Conservation (phyloP, 2,329 filamentous ascomycete genomes). For the Pestalotiopsis fici region DNA sequence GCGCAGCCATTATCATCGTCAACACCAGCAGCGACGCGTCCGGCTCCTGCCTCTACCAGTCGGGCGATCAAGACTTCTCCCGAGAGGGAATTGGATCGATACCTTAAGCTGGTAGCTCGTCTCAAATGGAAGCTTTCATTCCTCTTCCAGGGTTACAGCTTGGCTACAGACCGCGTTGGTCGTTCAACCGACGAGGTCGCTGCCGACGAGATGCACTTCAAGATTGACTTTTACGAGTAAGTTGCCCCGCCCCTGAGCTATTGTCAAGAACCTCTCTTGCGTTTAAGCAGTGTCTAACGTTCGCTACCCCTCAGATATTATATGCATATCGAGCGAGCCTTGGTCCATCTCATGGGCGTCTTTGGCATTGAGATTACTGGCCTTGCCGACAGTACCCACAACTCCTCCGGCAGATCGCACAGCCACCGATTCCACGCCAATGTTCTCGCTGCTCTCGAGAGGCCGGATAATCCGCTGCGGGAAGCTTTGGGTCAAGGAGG, state of each 20-base stretch:
- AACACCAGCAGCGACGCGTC: background rate
- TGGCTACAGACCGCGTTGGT: slow-evolving; percentile 43
- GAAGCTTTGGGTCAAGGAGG: slow-evolving; percentile 54
- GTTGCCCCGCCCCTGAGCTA: background rate
- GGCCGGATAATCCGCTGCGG: slow-evolving; percentile 57
- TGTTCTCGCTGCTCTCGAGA: slow-evolving; percentile 63
- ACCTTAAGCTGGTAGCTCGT: slow-evolving; percentile 60
- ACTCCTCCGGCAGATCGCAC: slow-evolving; percentile 6
- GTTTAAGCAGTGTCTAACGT: background rate
- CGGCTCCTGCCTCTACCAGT: background rate
- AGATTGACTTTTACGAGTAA: slow-evolving; percentile 75
- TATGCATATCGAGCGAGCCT: slow-evolving; percentile 68
- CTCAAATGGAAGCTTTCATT: slow-evolving; percentile 66
- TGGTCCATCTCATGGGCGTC: slow-evolving; percentile 67
- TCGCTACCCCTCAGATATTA: slow-evolving; percentile 46
- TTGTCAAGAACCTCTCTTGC: background rate
- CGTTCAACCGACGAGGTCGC: slow-evolving; percentile 33
- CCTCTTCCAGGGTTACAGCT: slow-evolving; percentile 56
- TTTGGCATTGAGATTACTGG: slow-evolving; percentile 55
- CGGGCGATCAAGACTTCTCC: background rate
- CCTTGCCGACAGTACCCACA: slow-evolving; percentile 11
- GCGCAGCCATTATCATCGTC: background rate
- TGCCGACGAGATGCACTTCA: slow-evolving; percentile 65
- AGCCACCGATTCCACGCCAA: slow-evolving; percentile 68
- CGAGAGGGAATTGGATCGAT: slow-evolving; percentile 50